phyloP scores from a whole-genome alignment of 352 stramenopile genomes.

The Saprolegnia diclina region DNA sequence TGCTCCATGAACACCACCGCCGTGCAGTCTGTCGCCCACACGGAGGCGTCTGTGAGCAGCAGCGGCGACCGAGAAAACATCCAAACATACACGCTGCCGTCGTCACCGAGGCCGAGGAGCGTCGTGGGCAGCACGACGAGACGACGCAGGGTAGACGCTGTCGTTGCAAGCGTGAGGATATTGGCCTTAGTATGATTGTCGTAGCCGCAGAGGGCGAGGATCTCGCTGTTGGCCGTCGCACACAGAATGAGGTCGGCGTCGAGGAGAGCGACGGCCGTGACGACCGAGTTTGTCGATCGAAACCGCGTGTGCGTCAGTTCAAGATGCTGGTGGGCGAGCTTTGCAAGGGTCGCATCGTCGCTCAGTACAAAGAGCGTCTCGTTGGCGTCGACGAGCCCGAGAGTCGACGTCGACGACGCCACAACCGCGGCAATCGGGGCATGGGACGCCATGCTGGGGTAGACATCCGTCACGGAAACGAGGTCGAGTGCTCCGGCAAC shows the following conservation, averaged over 20 bases:
- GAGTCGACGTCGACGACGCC: background rate
- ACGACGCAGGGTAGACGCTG: background rate
- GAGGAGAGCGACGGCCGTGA: background rate
- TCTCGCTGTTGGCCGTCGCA: background rate
- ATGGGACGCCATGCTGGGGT: background rate
- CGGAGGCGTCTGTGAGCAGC: background rate
- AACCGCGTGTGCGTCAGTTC: background rate
- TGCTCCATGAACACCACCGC: background rate
- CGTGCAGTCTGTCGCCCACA: background rate
- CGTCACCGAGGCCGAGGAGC: background rate
- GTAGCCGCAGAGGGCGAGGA: conserved; percentile 6
- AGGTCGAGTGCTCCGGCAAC: background rate
- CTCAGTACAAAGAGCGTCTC: background rate
- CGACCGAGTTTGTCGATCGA: background rate
- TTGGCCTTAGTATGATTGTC: background rate
- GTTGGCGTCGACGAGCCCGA: background rate
- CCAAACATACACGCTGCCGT: background rate
- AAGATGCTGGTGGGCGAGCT: background rate
- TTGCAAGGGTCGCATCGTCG: background rate
- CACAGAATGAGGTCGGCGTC: background rate
- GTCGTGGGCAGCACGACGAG: background rate
- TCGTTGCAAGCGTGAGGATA: background rate
- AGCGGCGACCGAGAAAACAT: background rate
- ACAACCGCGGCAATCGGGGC: background rate
- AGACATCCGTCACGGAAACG: background rate